Evolutionary conservation across 208 protist genomes (phyloP), one percentile per base, ranked within the genome.

Genomic region (Leishmania tropica): DNA sequence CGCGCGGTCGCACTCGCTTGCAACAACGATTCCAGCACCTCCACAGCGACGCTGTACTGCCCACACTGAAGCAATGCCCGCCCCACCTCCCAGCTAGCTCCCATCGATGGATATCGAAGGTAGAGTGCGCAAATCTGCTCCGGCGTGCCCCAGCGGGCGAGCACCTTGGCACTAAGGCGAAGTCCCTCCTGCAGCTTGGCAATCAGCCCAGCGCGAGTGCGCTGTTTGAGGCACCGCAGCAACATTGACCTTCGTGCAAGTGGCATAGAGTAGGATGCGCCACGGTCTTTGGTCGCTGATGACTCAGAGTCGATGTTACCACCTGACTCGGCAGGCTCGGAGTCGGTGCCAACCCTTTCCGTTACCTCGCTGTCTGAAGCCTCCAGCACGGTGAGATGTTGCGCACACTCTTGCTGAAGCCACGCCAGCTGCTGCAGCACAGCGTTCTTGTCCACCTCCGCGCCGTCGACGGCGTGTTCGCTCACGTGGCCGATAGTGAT

Each of bases 401-500:
- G 31, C 28, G 68, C 47, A 72, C 81, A 85, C 60, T 73, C 85
- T 79, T 65, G 37, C 68, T 78, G 80, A n/a, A 79, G 82, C 79
- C 73, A 83, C n/a, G 73, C 67, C 81, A 85, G 62, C 51, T 82
- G 76, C 6, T 37, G 65, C 65, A 82, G 71, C 45, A 81, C n/a
- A n/a, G 53, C 65, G 2, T 31, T 24, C 76, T 76, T 81, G 13
- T 79, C 78, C 70, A 87, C 48, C 19, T 54, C 77, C 53, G 71
- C 70, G 24, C 94, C 53, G 72, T 96, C 92, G 0, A 82, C 58
- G 2, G 92, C 91, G 68, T 84, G 76, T 74, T 95, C 92, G 76
- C 87, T 89, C 67, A 89, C 84, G 79, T 97, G 94, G 51, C 92
- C 94, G 10, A 93, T 35, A 1, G 91, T 95, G 79, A 95, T 90